These are phyloP conservation scores for Dryas alaskensis DNA, from an alignment of 306 rosid species.

Conservation along the genomic window DNA sequence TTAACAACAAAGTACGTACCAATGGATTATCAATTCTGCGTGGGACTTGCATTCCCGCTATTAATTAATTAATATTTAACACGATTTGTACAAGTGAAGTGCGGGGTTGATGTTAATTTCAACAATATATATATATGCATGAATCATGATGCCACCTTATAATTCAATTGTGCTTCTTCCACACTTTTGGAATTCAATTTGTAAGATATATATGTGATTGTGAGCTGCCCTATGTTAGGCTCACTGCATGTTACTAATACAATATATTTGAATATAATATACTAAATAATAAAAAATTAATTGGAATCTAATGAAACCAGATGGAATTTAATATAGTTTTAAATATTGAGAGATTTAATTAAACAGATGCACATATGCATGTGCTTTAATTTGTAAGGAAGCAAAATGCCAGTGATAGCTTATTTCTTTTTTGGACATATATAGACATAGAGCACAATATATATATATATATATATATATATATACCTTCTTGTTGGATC, in stretches of 20 bases:
- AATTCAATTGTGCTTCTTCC: not conserved
- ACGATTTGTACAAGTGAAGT: conserved; percentile 22
- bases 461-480: no score
- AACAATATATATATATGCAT: not conserved
- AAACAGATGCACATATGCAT: not conserved
- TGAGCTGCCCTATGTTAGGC: not conserved
- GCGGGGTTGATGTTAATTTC: conserved; percentile 8
- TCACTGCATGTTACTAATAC: not conserved
- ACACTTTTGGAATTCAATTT: not conserved
- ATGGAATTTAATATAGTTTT: not conserved
- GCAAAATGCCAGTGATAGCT: no score
- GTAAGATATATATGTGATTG: not conserved
- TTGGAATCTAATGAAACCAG: not conserved
- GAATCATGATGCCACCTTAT: not conserved
- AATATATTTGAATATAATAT: not conserved
- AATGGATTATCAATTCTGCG: conserved; percentile 23
- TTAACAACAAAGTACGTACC: not conserved
- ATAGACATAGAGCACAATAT: no score
- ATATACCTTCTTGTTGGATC: no score
- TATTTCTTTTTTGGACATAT: no score
- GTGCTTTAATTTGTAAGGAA: not conserved
- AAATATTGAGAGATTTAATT: not conserved
- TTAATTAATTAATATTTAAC: conserved; percentile 7
- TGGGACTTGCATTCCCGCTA: conserved; percentile 27
- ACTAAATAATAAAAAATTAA: not conserved